These are phyloP conservation scores for Mucor ambiguus DNA, from an alignment of 371 early-diverging fungal species.

Conservation along the genomic window DNA sequence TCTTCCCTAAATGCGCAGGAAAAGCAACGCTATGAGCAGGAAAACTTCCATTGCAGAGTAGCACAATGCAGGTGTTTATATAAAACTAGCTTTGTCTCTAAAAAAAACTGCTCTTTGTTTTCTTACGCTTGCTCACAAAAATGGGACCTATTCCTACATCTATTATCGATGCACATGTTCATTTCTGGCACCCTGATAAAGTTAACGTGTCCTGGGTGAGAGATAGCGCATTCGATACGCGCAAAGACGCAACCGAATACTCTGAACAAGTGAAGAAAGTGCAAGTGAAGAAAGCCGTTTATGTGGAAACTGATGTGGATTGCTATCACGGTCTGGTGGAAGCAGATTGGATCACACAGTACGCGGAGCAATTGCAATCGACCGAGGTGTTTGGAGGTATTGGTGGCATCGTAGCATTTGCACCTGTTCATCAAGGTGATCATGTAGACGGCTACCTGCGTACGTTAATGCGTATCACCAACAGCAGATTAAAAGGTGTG, in stretches of 20 bases:
- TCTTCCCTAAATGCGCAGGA: not conserved
- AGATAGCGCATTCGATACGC: constrained; percentile 18
- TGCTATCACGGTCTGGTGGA: constrained; percentile 37
- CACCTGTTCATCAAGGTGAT: constrained; percentile 45
- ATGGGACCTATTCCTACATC: constrained; percentile 16
- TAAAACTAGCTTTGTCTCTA: not conserved
- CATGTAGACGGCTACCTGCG: constrained; percentile 32
- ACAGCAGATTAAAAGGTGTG: constrained; percentile 33
- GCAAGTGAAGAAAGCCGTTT: constrained; percentile 12
- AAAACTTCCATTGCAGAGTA: not conserved
- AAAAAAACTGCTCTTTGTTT: not conserved
- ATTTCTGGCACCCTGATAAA: constrained; percentile 45
- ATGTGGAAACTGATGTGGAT: constrained; percentile 38
- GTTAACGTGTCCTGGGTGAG: constrained; percentile 40
- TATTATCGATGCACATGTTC: constrained; percentile 42
- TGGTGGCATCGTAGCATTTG: constrained; percentile 46
- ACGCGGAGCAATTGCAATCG: constrained; percentile 24
- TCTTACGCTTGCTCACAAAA: not conserved
- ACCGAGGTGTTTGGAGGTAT: constrained; percentile 38
- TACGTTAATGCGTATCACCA: constrained; percentile 28
- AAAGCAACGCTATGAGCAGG: not conserved
- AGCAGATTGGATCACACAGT: constrained; percentile 42
- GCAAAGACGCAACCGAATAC: constrained; percentile 26
- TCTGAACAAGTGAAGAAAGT: constrained; percentile 2
- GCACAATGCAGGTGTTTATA: not conserved